These are phyloP conservation scores for Pseudocercospora vitis DNA, from an alignment of 2,329 filamentous ascomycete genomes.

Conservation along the genomic window DNA sequence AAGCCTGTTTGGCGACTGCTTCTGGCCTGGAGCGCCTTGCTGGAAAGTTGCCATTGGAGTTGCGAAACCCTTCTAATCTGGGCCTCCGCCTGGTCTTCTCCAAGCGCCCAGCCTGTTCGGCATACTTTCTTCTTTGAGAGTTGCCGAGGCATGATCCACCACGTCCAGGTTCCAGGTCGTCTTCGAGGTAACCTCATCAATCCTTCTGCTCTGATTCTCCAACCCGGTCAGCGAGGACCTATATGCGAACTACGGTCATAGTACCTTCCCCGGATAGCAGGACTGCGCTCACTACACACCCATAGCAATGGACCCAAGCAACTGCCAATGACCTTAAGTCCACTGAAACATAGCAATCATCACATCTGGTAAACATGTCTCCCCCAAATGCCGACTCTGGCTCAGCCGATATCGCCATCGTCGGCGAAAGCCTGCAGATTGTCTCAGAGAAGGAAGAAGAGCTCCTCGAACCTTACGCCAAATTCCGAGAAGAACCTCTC, in stretches of 20 bases:
- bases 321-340: neutral
- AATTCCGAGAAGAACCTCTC: slow-evolving; percentile 72
- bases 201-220: neutral
- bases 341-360: neutral
- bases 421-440: slow-evolving; percentile 47
- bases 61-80: too few relatives aligned
- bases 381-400: slow-evolving; percentile 8
- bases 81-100: too few relatives aligned
- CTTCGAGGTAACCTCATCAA: neutral
- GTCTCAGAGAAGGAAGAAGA: slow-evolving; percentile 60
- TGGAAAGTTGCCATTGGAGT: too few relatives aligned
- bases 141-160: slow-evolving; percentile 3
- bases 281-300: neutral
- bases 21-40: too few relatives aligned
- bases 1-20: too few relatives aligned
- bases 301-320: neutral
- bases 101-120: too few relatives aligned
- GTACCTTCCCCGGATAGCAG: neutral
- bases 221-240: neutral
- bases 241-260: neutral
- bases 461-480: slow-evolving; percentile 78
- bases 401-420: slow-evolving; percentile 47
- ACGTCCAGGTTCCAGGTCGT: neutral
- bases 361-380: slow-evolving; percentile 11
- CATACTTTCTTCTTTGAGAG: too few relatives aligned